phyloP scores from a whole-genome alignment of 805 yeast species.

The Yamadazyma insecticola region DNA sequence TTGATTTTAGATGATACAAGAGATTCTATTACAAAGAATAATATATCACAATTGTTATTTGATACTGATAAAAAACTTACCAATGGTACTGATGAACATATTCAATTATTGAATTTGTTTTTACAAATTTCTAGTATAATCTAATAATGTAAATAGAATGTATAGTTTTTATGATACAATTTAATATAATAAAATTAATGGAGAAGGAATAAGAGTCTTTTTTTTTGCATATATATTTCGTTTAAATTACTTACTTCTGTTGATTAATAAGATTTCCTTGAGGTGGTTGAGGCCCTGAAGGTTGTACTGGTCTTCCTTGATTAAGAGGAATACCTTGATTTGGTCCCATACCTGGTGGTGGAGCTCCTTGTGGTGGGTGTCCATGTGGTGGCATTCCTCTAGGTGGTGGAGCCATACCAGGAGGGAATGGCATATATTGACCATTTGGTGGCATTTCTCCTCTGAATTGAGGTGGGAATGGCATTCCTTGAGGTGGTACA shows the following conservation, averaged over 20 bases:
- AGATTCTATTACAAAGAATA: slow-evolving; percentile 54
- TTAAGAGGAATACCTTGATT: no score
- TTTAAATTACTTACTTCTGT: background rate
- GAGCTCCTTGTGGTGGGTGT: slow-evolving; percentile 6
- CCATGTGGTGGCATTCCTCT: slow-evolving; percentile 18
- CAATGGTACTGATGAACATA: slow-evolving; percentile 86
- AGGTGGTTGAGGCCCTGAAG: background rate
- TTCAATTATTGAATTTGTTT: slow-evolving; percentile 67
- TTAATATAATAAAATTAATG: no score
- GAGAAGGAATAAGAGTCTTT: no score
- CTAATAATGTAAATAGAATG: background rate
- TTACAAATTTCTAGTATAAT: slow-evolving; percentile 21
- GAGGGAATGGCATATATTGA: slow-evolving; percentile 21
- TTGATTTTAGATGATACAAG: slow-evolving; percentile 53
- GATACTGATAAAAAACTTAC: slow-evolving; percentile 69
- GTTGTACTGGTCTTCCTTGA: no score
- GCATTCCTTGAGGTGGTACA: slow-evolving; percentile 8
- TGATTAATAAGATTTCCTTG: background rate
- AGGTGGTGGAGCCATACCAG: slow-evolving; percentile 22
- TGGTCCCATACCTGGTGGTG: slow-evolving; percentile 1
- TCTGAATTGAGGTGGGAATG: slow-evolving; percentile 4
- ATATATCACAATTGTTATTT: slow-evolving; percentile 60
- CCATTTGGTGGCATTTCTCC: slow-evolving; percentile 27
- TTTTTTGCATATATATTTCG: no score
- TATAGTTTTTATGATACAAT: background rate